Evolutionary conservation across 1,139 yeast genomes (phyloP).

Genomic region (Debaryomycetaceae sp.): DNA sequence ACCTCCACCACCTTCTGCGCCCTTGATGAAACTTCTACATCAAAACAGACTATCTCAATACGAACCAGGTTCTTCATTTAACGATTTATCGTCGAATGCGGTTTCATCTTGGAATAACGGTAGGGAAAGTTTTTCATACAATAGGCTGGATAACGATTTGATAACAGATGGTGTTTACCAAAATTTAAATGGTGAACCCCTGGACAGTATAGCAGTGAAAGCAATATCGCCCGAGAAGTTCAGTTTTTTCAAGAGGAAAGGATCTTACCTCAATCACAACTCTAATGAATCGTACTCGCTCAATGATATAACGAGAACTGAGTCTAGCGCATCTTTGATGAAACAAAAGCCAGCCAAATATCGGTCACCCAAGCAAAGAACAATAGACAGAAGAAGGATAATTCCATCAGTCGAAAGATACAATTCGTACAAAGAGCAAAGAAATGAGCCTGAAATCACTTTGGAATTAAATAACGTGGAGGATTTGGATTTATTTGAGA

Average conservation of each 20-base stretch:
- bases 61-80: neutral
- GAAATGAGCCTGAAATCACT: slow-evolving; percentile 39
- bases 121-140: neutral
- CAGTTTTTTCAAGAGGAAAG: neutral
- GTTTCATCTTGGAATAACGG: neutral
- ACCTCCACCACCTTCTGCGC: slow-evolving; percentile 28
- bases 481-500: slow-evolving; percentile 53
- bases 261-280: neutral
- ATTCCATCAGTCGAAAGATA: neutral
- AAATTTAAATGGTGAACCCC: neutral
- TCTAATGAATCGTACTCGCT: neutral
- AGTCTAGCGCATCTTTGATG: neutral
- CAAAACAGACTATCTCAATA: slow-evolving; percentile 8
- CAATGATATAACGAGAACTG: neutral
- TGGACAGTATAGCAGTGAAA: neutral
- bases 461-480: slow-evolving; percentile 55
- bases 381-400: neutral
- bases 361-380: neutral
- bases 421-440: slow-evolving; percentile 9
- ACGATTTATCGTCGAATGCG: neutral
- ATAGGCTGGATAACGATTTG: neutral
- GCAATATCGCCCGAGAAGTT: neutral
- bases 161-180: neutral
- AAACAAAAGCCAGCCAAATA: neutral
- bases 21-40: slow-evolving; percentile 12